Evolutionary conservation across 306 rosid species (phyloP).

Genomic region (Carpinus fangiana): DNA sequence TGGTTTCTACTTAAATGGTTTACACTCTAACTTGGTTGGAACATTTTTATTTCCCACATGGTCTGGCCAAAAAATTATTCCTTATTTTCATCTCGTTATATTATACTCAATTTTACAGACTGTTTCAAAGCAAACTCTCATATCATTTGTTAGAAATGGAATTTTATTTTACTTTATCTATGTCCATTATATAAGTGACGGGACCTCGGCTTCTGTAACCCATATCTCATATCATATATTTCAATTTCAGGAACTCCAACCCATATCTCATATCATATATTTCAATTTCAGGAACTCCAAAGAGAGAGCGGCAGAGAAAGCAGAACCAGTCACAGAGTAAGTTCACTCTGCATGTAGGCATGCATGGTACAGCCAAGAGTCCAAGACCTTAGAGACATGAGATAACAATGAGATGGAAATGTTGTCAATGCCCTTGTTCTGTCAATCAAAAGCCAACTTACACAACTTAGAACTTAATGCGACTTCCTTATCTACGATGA

Average conservation of each 20-base stretch:
- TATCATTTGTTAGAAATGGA: not conserved
- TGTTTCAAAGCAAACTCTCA: not conserved
- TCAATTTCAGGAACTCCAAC: conserved; percentile 49
- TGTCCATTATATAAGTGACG: not conserved
- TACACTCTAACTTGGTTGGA: too few species aligned
- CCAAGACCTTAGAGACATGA: conserved; percentile 14
- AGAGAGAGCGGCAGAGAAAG: conserved; percentile 39
- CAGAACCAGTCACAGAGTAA: conserved; percentile 45
- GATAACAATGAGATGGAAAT: conserved; percentile 2
- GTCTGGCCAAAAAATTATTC: not conserved
- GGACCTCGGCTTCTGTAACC: not conserved
- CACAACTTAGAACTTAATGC: not conserved
- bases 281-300: conserved; percentile 50
- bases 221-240: conserved; percentile 19
- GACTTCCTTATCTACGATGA: not conserved
- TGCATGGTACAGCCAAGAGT: conserved; percentile 5
- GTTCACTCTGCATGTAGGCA: conserved; percentile 23
- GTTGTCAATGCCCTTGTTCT: not conserved
- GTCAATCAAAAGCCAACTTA: not conserved
- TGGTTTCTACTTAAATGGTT: not conserved
- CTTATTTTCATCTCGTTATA: not conserved
- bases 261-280: not conserved
- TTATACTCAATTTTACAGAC: not conserved
- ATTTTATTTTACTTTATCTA: not conserved
- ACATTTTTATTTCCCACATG: too few species aligned